These are phyloP conservation scores for Diaporthe ilicicola DNA, from an alignment of 2,329 filamentous ascomycete genomes.

Conservation along the genomic window DNA sequence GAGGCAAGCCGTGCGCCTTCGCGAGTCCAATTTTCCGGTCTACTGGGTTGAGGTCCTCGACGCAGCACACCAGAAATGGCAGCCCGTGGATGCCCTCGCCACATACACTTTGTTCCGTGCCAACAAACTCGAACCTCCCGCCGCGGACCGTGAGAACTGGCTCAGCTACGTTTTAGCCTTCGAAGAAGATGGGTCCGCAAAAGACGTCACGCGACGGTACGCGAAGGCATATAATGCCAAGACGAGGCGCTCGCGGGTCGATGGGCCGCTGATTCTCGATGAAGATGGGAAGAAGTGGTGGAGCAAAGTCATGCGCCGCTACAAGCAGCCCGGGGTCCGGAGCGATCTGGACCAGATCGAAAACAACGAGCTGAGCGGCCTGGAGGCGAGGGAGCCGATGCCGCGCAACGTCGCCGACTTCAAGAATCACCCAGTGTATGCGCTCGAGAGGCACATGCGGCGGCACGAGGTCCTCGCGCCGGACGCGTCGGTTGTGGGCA, in stretches of 20 bases:
- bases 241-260: slow-evolving; percentile 82
- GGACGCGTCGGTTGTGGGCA: slow-evolving; percentile 75
- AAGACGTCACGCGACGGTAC: slow-evolving; percentile 89
- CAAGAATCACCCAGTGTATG: slow-evolving; percentile 84
- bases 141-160: slow-evolving; percentile 77
- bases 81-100: slow-evolving; percentile 85
- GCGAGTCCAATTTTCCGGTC: slow-evolving; percentile 80
- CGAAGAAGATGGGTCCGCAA: slow-evolving; percentile 78
- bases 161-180: slow-evolving; percentile 89
- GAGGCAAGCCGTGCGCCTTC: slow-evolving; percentile 50
- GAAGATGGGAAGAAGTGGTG: slow-evolving; percentile 54
- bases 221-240: slow-evolving; percentile 90
- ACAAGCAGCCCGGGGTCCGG: slow-evolving; percentile 38
- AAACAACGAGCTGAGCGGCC: slow-evolving; percentile 75
- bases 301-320: slow-evolving; percentile 59
- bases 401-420: slow-evolving; percentile 88
- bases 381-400: slow-evolving; percentile 81
- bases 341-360: slow-evolving; percentile 85
- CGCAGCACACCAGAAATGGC: slow-evolving; percentile 87
- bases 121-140: slow-evolving; percentile 81
- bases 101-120: slow-evolving; percentile 82
- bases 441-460: slow-evolving; percentile 84
- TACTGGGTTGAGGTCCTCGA: slow-evolving; percentile 97
- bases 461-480: slow-evolving; percentile 84
- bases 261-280: slow-evolving; percentile 56